Percentiles rank a stretch among this genome's conserved stretches.
Conservation (phyloP, 164 flowering plant species). For the Chloranthus sessilifolius region DNA sequence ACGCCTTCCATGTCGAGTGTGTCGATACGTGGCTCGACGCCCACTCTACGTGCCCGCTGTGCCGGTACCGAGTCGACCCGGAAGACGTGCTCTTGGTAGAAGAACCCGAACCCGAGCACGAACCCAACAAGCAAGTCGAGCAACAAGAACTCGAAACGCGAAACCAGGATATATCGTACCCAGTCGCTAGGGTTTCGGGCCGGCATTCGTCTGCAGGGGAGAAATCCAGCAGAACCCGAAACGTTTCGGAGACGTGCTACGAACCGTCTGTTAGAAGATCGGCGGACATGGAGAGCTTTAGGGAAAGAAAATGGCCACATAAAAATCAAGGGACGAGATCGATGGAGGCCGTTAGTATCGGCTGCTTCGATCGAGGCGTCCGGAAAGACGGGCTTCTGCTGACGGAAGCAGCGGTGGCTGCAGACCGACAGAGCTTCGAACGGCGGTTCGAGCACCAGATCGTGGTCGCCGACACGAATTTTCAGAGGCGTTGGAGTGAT, state of each 20-base stretch:
- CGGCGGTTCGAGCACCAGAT: constrained; percentile 66
- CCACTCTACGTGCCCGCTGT: constrained; percentile 95
- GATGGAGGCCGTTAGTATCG: constrained; percentile 16
- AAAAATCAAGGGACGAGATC: too few species aligned
- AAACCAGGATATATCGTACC: neutral
- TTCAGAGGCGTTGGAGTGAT: constrained; percentile 74
- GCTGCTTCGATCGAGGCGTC: constrained; percentile 37
- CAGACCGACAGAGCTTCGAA: constrained; percentile 19
- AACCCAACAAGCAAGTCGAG: neutral
- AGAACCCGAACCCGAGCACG: constrained; percentile 6
- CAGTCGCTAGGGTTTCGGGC: constrained; percentile 39
- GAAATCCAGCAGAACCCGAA: constrained; percentile 25
- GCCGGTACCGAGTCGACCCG: constrained; percentile 86
- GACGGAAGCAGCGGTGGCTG: constrained; percentile 6
- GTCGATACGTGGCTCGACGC: constrained; percentile 97
- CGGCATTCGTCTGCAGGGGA: constrained; percentile 80
- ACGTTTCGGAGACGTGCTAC: constrained; percentile 2
- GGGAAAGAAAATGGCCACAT: too few species aligned
- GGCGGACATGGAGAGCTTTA: constrained; percentile 23
- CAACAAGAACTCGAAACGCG: neutral
- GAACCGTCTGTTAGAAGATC: constrained; percentile 29
- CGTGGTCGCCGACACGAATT: constrained; percentile 5
- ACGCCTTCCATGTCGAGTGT: constrained; percentile 93
- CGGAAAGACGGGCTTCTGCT: constrained; percentile 62
- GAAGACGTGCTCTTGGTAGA: constrained; percentile 67